Evolutionary conservation across 768 basidiomycete species (phyloP), one percentile per base, ranked within the genome.

Genomic region (Tylopilus rubrobrunneus): DNA sequence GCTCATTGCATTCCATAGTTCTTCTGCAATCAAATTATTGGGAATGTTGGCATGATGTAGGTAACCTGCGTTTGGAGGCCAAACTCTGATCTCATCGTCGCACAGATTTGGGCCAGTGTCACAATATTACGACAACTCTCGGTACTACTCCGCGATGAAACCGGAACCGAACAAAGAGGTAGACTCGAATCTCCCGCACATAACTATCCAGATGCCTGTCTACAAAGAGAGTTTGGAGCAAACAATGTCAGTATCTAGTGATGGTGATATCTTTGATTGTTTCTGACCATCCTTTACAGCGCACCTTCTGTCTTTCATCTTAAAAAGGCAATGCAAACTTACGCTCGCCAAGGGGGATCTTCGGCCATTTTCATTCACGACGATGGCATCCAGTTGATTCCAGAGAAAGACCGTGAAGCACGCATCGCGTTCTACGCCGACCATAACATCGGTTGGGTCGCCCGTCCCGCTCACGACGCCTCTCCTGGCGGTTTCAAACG

Each of bases 171-270:
- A 85, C 67, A 77, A 80, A 49, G 82, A 79, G 15, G 74, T 89
- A 51, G 87, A 89, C 65, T 60, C 75, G 1, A 76, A 72, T 49
- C 75, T 91, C 4, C 89, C 88, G 2, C 89, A 90, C 63, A 76
- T 91, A 15, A 87, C 87, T 1, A 75, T 93, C 46, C 84, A 93
- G 69, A 77, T 94, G 73, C 92, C 92, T 0, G 92, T 93, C 5
- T 95, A 94, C 71, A 94, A 92, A 64, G 89, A 92, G 65, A 87
- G 83, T 60, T 68, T 92, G 48, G 85, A 89, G 48, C 81, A 87
- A 63, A 89, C 87, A 0, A 92, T 92, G 89, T 90, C 67, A 69
- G 86, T 74, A 25, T 25, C 39, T n/a, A 7, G 2, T 27, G 14
- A 19, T 25, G 19, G 21, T 29, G 9, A 7, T 7, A 3, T n/a